phyloP scores from a whole-genome alignment of 441 rosid species.

The Theobroma grandiflorum region DNA sequence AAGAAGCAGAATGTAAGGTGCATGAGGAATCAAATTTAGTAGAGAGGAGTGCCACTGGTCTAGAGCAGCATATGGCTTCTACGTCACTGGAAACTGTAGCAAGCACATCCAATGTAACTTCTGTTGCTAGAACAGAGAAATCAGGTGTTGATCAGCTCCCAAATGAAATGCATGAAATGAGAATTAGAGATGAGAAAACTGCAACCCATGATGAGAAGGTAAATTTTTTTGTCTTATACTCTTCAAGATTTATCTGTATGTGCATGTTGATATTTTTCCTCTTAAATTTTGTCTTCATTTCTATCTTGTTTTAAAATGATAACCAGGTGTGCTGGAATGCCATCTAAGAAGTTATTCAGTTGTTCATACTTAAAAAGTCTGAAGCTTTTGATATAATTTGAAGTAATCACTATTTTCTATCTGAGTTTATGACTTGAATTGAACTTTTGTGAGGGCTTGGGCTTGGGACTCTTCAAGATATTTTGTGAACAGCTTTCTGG shows the following conservation, averaged over 20 bases:
- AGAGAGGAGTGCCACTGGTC: constrained; percentile 53
- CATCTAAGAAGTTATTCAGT: constrained; percentile 14
- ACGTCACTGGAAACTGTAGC: constrained; percentile 60
- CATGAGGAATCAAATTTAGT: constrained; percentile 45
- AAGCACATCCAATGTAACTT: constrained; percentile 53
- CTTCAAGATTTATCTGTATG: background rate
- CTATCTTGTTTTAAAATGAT: background rate
- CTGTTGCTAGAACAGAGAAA: constrained; percentile 44
- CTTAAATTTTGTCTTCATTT: background rate
- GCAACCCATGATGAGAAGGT: constrained; percentile 71
- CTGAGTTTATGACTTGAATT: constrained; percentile 1
- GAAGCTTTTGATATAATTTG: background rate
- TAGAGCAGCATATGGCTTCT: constrained; percentile 62
- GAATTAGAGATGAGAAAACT: constrained; percentile 62
- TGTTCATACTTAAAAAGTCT: constrained; percentile 5
- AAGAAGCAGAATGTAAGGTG: constrained; percentile 48
- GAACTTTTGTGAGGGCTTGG: background rate
- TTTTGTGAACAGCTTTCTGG: constrained; percentile 11
- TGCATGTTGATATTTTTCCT: background rate
- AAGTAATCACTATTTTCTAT: background rate
- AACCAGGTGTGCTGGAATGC: background rate
- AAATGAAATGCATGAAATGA: constrained; percentile 66
- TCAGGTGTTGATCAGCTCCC: constrained; percentile 68
- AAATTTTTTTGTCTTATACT: constrained; percentile 2
- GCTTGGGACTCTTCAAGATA: constrained; percentile 14